Percentiles rank a stretch among this genome's conserved stretches.
These are phyloP conservation scores for Nigrospora sphaerica DNA, from an alignment of 2,329 filamentous ascomycete species.

Conservation along the genomic window DNA sequence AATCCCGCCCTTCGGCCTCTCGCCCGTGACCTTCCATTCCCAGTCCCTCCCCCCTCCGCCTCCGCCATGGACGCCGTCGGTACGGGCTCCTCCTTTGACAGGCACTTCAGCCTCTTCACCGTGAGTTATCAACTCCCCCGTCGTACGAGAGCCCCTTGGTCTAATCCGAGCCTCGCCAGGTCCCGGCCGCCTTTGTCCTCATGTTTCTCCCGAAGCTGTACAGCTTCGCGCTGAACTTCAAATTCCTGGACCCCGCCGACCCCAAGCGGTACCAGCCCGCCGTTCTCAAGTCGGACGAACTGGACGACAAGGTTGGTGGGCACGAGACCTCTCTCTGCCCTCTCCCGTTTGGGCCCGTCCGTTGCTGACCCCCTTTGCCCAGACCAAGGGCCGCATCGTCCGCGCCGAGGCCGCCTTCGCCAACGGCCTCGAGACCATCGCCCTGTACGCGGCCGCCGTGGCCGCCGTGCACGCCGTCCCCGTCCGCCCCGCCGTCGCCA, in stretches of 20 bases:
- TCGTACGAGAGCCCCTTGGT: background rate
- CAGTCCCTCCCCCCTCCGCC: too few species aligned
- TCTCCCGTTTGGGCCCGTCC: background rate
- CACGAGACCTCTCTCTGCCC: background rate
- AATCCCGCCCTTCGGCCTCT: too few species aligned
- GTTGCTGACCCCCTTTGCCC: background rate
- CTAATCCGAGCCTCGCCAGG: background rate
- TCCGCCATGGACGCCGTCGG: too few species aligned
- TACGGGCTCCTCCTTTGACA: background rate
- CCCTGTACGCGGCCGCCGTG: constrained; percentile 8
- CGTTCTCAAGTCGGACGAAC: constrained; percentile 6
- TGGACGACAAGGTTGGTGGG: constrained; percentile 4
- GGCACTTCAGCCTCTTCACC: constrained; percentile 6
- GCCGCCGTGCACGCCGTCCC: constrained; percentile 3
- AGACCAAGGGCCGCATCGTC: constrained; percentile 9
- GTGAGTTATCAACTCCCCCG: background rate
- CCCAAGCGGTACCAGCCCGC: constrained; percentile 8
- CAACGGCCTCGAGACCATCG: constrained; percentile 10
- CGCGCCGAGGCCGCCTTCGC: constrained; percentile 9
- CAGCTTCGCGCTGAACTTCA: constrained; percentile 6
- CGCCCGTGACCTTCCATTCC: too few species aligned
- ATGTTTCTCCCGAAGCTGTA: constrained; percentile 9
- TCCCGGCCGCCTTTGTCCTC: constrained; percentile 8
- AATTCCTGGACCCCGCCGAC: constrained; percentile 7
- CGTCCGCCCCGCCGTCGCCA: constrained; percentile 3